Evolutionary conservation across 208 protist species (phyloP), one percentile per base, ranked within the genome.

Genomic region (Trypanosoma vivax): DNA sequence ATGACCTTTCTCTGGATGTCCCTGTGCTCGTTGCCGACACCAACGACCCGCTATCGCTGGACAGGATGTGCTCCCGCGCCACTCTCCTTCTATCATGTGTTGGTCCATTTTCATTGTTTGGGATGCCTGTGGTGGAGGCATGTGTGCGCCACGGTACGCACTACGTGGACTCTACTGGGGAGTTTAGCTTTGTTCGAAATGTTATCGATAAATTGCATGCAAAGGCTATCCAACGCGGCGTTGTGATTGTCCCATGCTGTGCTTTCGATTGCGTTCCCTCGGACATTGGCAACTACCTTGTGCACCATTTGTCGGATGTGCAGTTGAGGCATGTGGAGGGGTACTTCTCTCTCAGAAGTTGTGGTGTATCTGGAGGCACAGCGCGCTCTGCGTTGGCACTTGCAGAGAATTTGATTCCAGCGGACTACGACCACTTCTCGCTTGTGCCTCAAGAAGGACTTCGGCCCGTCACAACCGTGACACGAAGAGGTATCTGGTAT

Each of bases 81-180:
- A 50, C 27, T 14, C 76, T 88, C 25, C 48, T 95, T 2, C 61
- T 97, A 38, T 60, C 73, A 23, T 81, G 73, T 39, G 79, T 76
- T 10, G 92, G 92, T 9, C 92, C 92, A 9, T 97, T 94, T 57
- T 71, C 52, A 13, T n/a, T 52, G 7, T 51, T 83, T 16, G 92
- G 92, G 39, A 88, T 84, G 75, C 75, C 77, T 3, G 67, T 97
- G 16, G 83, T 97, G 24, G 75, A 93, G 18, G 78, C 86, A 11
- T 97, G 92, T 42, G 40, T 97, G 31, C 76, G 73, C 23, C 65
- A 67, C 42, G 50, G 60, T 14, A 88, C 78, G 5, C 79, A 96
- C 69, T 97, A 96, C 65, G 62, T 95, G 33, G 92, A 97, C 72
- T 90, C 84, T 38, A 97, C 86, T 9, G 92, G 92, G 24, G 92